A percentile compares a stretch with the other conserved stretches of the same genome.
These are phyloP conservation scores for Fusarium brachygibbosum DNA, from an alignment of 2,329 filamentous ascomycete genomes.

Conservation along the genomic window DNA sequence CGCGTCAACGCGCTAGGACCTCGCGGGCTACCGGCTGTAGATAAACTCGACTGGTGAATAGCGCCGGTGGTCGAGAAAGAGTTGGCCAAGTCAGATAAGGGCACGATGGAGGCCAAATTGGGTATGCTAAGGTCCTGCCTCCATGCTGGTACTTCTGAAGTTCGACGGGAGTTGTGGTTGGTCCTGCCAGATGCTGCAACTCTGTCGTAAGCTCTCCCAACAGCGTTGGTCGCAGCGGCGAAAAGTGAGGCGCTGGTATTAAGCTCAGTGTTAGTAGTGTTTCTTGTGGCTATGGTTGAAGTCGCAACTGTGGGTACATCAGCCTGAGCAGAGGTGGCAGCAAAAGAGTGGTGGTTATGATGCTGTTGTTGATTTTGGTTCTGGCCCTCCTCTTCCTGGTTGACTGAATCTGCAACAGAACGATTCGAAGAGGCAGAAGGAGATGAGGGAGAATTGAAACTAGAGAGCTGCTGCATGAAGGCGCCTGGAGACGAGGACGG, in stretches of 20 bases:
- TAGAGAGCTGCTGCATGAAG: slow-evolving; percentile 52
- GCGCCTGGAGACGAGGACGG: slow-evolving; percentile 46
- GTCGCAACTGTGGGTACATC: slow-evolving; percentile 25
- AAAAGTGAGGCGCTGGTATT: slow-evolving; percentile 28
- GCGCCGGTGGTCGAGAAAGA: slow-evolving; percentile 30
- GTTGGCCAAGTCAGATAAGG: slow-evolving; percentile 24
- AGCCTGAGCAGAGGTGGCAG: slow-evolving; percentile 24
- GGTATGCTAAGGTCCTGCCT: slow-evolving; percentile 39
- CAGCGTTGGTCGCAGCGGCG: slow-evolving; percentile 26
- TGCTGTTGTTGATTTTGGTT: slow-evolving; percentile 11
- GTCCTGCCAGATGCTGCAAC: slow-evolving; percentile 25
- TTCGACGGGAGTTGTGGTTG: slow-evolving; percentile 32
- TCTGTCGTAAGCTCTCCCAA: slow-evolving; percentile 30
- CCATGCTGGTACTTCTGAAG: slow-evolving; percentile 41
- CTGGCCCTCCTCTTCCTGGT: slow-evolving; percentile 30
- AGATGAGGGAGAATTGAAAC: slow-evolving; percentile 42
- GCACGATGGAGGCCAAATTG: slow-evolving; percentile 39
- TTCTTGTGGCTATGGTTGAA: slow-evolving; percentile 17
- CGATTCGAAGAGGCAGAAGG: slow-evolving; percentile 30
- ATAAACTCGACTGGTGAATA: slow-evolving; percentile 43
- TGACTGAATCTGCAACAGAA: slow-evolving; percentile 31
- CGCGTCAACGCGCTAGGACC: slow-evolving; percentile 30
- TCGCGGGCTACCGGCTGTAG: slow-evolving; percentile 34
- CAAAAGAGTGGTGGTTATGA: slow-evolving; percentile 15
- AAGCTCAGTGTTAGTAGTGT: slow-evolving; percentile 12